Evolutionary conservation across 2,329 filamentous ascomycete genomes (phyloP), one percentile per base, ranked within the genome.

Genomic region (Claviceps sp.): DNA sequence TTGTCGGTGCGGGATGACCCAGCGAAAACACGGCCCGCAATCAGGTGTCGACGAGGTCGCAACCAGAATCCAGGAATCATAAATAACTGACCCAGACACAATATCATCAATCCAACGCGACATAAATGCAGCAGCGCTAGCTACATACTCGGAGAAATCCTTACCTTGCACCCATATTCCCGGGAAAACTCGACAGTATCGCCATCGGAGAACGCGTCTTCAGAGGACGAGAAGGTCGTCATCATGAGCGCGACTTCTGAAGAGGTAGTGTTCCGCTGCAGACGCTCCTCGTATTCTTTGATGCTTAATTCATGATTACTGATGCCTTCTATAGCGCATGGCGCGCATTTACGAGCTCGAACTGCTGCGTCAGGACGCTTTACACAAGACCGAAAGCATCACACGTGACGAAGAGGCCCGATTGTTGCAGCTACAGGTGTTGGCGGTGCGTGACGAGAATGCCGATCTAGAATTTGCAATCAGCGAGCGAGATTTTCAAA

Each of bases 381-480:
- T 78, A 51, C 81, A 84, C 58, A 74, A 82, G 51, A 77, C 85
- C 38, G 78, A 86, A 50, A 71, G 84, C 11, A 74, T 94, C 52
- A 71, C 80, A 58, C 86, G 86, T 60, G 81, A 88, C 57, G 90
- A 97, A 65, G 80, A 84, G 54, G 73, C 79, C 41, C 82, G 90
- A 47, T 77, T 82, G 57, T 68, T 88, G 50, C 81, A 81, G 58
- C 74, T 91, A 55, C 79, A 83, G 56, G 74, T 83, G 51, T 70
- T 90, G 51, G 68, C 89, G n/a, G 71, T 86, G n/a, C 76, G 83
- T 55, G 81, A 90, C 57, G 85, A 94, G 56, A 87, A 84, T 56
- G 78, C 82, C 47, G 74, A 78, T 9, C 67, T 95, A 30, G 78
- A 80, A 57, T 77, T 82, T 45, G 75, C 84, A 56, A 65, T 90